Base-by-base conservation (phyloP, 1,284 basidiomycete species). In the Tausonia pullulans region DNA sequence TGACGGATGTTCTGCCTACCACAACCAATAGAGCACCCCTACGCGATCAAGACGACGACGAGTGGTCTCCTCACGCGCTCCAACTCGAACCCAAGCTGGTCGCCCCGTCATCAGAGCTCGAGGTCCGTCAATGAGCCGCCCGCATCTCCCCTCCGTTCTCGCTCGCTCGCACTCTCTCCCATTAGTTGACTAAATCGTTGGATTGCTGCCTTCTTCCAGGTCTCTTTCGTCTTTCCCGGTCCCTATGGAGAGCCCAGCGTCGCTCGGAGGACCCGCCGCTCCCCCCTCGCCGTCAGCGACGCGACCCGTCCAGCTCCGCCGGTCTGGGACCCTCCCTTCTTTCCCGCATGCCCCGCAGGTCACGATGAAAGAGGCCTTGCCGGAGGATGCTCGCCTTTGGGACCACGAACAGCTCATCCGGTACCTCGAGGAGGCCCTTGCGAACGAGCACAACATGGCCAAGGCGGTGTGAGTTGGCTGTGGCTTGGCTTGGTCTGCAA, bases 101-200 rank as follows among this genome's bases (percentile, higher is more conserved):
- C 57, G 1, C 27, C 10, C 16, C 44, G 57, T 45, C 57, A 58
- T 58, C 57, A 58, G n/a, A 58, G 57, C 57, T 58, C 57, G 14
- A 58, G 57, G 57, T 58, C 8, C 3, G 57, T 58, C 41, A 13
- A 9, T 13, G 9, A 39, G 40, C 57, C 41, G 57, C 40, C 16
- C 57, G 27, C 57, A 16, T 43, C 55, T 2, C 11, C 3, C 43
- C 27, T 44, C 27, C 56, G 43, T 44, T 58, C 43, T n/a, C n/a
- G n/a, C 14, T 8, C 4, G 43, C 57, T 58, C 3, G 43, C 53
- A 40, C 9, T n/a, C 56, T 27, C n/a, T 58, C 11, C 11, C n/a
- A n/a, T n/a, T n/a, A n/a, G n/a, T n/a, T n/a, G n/a, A n/a, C n/a
- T n/a, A n/a, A n/a, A n/a, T n/a, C n/a, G n/a, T n/a, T n/a, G n/a